phyloP scores from a whole-genome alignment of 306 rosid species.

The Elaeagnus macrophylla region DNA sequence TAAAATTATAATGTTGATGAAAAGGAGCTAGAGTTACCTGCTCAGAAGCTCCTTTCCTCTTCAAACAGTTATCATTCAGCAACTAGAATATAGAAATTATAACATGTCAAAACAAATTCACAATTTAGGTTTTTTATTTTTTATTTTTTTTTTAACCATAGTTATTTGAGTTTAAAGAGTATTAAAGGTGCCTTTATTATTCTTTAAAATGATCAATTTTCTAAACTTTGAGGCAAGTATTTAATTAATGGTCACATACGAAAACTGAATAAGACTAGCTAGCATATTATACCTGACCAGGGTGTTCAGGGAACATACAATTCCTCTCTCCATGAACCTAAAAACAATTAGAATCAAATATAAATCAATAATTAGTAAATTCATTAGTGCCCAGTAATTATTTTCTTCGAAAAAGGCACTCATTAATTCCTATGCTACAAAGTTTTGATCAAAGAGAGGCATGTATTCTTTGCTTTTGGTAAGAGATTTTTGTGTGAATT shows the following conservation, averaged over 20 bases:
- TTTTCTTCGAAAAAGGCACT: constrained; percentile 5
- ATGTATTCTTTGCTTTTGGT: constrained; percentile 26
- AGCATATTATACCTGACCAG: constrained; percentile 74
- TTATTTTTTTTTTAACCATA: too few relatives aligned
- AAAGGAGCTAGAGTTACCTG: too few relatives aligned
- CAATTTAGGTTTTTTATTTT: too few relatives aligned
- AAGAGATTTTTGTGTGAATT: constrained; percentile 11
- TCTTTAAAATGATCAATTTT: too few relatives aligned
- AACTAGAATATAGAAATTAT: constrained; percentile 32
- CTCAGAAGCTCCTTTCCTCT: constrained; percentile 51
- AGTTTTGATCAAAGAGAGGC: background rate
- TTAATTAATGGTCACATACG: too few relatives aligned
- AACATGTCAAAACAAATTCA: constrained; percentile 11
- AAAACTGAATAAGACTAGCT: too few relatives aligned
- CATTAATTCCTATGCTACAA: constrained; percentile 19
- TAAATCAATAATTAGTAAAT: constrained; percentile 28
- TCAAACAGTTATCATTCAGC: constrained; percentile 68
- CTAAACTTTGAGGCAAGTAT: too few relatives aligned
- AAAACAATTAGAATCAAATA: constrained; percentile 15
- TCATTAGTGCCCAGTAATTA: constrained; percentile 35
- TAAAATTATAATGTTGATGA: too few relatives aligned
- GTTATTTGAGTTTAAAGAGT: too few relatives aligned
- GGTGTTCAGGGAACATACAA: constrained; percentile 88
- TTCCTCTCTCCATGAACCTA: constrained; percentile 88
- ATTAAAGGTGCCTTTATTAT: too few relatives aligned